Evolutionary conservation across 495 filamentous ascomycete species (phyloP), one percentile per base, ranked within the genome.

Genomic region (Evernia prunastri): DNA sequence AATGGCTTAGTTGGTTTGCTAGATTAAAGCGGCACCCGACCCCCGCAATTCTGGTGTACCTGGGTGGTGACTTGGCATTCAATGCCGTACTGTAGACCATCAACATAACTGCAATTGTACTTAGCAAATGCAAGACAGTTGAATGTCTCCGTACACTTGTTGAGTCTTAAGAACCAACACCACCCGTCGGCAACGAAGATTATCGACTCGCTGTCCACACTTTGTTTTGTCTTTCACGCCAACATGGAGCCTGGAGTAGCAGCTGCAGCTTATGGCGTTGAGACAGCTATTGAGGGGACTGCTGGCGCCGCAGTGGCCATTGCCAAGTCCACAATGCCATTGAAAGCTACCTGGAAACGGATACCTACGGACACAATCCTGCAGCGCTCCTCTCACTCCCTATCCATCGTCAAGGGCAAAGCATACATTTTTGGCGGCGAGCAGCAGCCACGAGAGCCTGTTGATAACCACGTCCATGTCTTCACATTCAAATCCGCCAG

Each of bases 391-490:
- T 86, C 87, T 0, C 90, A 93, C 68, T 81, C 85, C 8, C 70
- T 90, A 57, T 84, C 88, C 20, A 75, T 91, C 58, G 71, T 92
- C 37, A 81, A 80, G 61, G 80, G 83, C n/a, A 80, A 81, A 53
- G 82, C 85, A 20, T 92, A 77, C 25, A 64, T 78, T n/a, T 80
- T 74, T 57, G 78, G 81, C 10, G 71, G 77, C 58, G 79, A 75
- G 68, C 68, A 73, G 63, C 69, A 66, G 64, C 80, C 69, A 53
- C 79, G 68, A 61, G 75, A 69, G 70, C 84, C 85, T 15, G 76
- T 84, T 37, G 87, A 90, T 71, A 89, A 89, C 69, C 80, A 83
- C 66, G 82, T 92, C 70, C 85, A 92, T 69, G 75, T 84, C 40
- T 70, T 94, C 54, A 81, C 80, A 1, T 72, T 71, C 25, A 62